A percentile compares a stretch with the other conserved stretches of the same genome.
Conservation (phyloP, 179 eudicot genomes). For the Corrigiola litoralis region DNA sequence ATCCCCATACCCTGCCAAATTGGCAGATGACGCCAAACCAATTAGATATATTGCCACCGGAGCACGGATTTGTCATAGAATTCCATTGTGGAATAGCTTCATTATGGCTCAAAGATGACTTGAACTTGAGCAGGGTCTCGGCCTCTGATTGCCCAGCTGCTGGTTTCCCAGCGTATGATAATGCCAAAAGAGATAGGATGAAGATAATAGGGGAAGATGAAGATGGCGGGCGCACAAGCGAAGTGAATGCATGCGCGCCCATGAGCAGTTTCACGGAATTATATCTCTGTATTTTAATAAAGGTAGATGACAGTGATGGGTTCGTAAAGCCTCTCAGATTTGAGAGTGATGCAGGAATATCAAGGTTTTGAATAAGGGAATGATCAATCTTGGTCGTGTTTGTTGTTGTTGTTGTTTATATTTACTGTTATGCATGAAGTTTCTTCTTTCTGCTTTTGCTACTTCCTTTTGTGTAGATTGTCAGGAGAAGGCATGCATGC, state of each 20-base stretch:
- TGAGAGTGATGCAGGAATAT: background rate
- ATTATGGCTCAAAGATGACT: conserved; percentile 24
- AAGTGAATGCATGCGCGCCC: conserved; percentile 53
- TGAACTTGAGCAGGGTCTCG: conserved; percentile 45
- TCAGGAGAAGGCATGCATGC: conserved; percentile 13
- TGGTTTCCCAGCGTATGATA: conserved; percentile 11
- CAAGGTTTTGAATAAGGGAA: background rate
- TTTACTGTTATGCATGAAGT: background rate
- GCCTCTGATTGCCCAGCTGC: conserved; percentile 24
- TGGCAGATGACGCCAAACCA: conserved; percentile 53
- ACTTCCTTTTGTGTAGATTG: background rate
- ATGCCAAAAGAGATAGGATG: conserved; percentile 7
- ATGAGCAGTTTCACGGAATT: conserved; percentile 22
- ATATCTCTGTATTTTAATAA: background rate
- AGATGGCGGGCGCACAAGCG: conserved; percentile 47
- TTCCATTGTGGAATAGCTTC: conserved; percentile 41
- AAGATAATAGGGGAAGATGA: conserved; percentile 8
- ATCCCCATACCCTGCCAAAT: conserved; percentile 43
- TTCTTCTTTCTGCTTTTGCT: background rate
- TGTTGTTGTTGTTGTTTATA: background rate
- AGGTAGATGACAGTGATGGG: background rate
- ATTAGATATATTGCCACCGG: conserved; percentile 13
- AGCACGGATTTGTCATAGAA: conserved; percentile 39
- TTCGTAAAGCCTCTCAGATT: background rate
- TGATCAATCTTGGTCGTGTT: background rate